These are phyloP conservation scores for Hebeloma cylindrosporum DNA, from an alignment of 768 basidiomycete species.

Conservation along the genomic window DNA sequence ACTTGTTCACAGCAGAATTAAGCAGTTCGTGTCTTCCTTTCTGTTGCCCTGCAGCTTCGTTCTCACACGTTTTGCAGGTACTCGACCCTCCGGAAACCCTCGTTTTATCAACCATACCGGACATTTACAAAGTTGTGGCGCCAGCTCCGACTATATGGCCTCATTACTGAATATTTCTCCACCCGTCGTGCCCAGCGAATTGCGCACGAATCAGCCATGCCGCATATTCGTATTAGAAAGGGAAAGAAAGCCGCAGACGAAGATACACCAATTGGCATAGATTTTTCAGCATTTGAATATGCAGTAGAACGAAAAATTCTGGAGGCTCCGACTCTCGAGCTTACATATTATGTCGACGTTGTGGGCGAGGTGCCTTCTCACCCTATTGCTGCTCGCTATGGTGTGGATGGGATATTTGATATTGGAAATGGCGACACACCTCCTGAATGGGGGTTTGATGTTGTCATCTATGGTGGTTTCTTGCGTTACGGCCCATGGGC, in stretches of 20 bases:
- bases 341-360: slow-evolving; percentile 86
- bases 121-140: slow-evolving; percentile 55
- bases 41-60: background rate
- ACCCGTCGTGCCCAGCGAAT: slow-evolving; percentile 32
- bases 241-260: slow-evolving; percentile 45
- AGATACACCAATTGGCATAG: slow-evolving; percentile 52
- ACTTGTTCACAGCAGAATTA: slow-evolving; percentile 54
- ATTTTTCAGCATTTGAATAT: slow-evolving; percentile 71
- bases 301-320: slow-evolving; percentile 84
- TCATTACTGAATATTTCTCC: slow-evolving; percentile 36
- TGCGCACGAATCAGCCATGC: slow-evolving; percentile 19
- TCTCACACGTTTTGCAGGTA: slow-evolving; percentile 25
- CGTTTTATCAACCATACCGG: slow-evolving; percentile 37
- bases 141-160: slow-evolving; percentile 44
- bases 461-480: slow-evolving; percentile 73
- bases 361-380: slow-evolving; percentile 69
- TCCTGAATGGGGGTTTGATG: slow-evolving; percentile 93
- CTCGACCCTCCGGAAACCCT: slow-evolving; percentile 29
- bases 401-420: slow-evolving; percentile 49
- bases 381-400: slow-evolving; percentile 21
- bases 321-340: slow-evolving; percentile 72
- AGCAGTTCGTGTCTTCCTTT: slow-evolving; percentile 35
- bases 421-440: slow-evolving; percentile 85
- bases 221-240: slow-evolving; percentile 23
- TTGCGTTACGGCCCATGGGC: slow-evolving; percentile 95